A percentile compares a stretch with the other conserved stretches of the same genome.
Evolutionary conservation across 2,329 filamentous ascomycete genomes (phyloP).

Genomic region (Aspergillus sp.): DNA sequence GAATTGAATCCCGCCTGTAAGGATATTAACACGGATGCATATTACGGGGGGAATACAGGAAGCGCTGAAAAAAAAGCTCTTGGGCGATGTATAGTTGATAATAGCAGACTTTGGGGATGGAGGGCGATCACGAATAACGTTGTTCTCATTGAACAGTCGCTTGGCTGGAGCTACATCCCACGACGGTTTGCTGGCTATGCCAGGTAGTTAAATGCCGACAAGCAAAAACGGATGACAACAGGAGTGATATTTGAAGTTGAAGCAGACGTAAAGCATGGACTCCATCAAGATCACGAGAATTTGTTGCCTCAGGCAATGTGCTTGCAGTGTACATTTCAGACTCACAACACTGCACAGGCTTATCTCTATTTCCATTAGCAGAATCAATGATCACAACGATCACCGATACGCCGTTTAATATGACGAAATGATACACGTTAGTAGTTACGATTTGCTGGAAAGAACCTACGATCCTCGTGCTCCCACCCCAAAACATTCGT

Average conservation of each 20-base stretch:
- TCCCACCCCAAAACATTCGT: neutral
- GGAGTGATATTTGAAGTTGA: neutral
- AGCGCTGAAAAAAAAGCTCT: neutral
- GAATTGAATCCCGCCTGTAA: constrained; percentile 23
- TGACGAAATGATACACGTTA: neutral
- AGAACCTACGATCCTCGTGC: neutral
- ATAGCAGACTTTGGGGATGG: neutral
- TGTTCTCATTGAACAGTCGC: neutral
- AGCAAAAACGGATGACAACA: neutral
- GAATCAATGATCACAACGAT: neutral
- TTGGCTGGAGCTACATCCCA: neutral
- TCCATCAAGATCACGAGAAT: neutral
- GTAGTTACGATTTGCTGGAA: neutral
- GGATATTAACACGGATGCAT: neutral
- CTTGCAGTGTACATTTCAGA: neutral
- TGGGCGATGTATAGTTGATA: neutral
- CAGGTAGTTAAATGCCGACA: neutral
- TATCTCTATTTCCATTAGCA: neutral
- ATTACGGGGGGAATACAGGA: neutral
- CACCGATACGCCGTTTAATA: neutral
- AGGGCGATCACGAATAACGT: neutral
- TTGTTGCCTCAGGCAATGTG: neutral
- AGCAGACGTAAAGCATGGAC: neutral
- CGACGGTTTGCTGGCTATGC: neutral
- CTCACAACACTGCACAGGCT: too few species aligned